Evolutionary conservation across 441 rosid species (phyloP).

Genomic region (Gossypium davidsonii): DNA sequence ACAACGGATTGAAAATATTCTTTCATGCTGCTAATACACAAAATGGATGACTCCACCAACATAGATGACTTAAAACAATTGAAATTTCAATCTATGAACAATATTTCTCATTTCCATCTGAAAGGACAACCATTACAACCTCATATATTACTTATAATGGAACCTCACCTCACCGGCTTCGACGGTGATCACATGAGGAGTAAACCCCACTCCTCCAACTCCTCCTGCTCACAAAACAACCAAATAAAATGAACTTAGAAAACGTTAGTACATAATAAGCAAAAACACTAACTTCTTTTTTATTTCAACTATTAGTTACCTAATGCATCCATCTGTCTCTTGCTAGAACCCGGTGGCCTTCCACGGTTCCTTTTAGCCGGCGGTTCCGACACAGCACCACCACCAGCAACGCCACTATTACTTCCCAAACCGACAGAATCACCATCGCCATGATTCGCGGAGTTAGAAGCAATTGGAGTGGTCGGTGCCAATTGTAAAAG

Average conservation of each 20-base stretch:
- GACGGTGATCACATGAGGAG: constrained; percentile 92
- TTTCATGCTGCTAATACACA: not conserved
- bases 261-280: not conserved
- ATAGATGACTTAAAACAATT: not conserved
- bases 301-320: constrained; percentile 30
- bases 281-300: not conserved
- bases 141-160: not conserved
- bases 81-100: not conserved
- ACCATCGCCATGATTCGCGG: constrained; percentile 31
- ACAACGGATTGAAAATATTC: not conserved
- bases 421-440: constrained; percentile 37
- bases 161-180: constrained; percentile 79
- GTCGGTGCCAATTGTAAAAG: constrained; percentile 59
- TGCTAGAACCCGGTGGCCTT: constrained; percentile 86
- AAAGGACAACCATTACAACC: not conserved
- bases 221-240: constrained; percentile 40
- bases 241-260: not conserved
- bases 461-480: constrained; percentile 47
- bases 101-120: not conserved
- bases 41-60: not conserved
- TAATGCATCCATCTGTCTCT: constrained; percentile 82
- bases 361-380: constrained; percentile 66
- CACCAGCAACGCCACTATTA: constrained; percentile 26
- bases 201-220: constrained; percentile 80
- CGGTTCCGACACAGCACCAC: constrained; percentile 41